Percentiles rank a stretch among this genome's conserved stretches.
phyloP scores from a whole-genome alignment of 208 protist species.

The Trichomonas gallinae region DNA sequence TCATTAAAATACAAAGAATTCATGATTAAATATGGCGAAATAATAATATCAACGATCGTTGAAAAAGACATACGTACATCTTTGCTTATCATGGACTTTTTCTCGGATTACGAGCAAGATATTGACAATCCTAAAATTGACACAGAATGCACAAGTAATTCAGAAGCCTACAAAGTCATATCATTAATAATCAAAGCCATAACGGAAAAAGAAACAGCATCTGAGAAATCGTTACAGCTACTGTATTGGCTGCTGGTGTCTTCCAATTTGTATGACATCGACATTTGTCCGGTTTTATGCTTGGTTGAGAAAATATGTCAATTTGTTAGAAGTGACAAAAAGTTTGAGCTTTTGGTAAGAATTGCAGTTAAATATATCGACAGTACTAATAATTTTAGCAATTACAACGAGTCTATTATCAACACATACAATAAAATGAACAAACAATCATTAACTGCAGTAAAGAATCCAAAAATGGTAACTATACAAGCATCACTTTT shows the following conservation, averaged over 20 bases:
- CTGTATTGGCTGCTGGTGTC: neutral
- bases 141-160: neutral
- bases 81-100: neutral
- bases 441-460: neutral
- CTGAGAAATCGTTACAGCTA: neutral
- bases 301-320: neutral
- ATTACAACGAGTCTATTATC: neutral
- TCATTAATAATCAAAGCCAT: neutral
- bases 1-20: neutral
- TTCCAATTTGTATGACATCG: neutral
- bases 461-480: neutral
- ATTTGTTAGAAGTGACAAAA: neutral
- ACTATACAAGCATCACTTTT: neutral
- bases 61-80: neutral
- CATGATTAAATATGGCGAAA: neutral
- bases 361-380: neutral
- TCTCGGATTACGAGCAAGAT: neutral
- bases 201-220: neutral
- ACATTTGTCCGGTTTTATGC: neutral
- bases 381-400: neutral
- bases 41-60: neutral
- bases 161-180: neutral
- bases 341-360: neutral
- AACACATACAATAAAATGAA: neutral
- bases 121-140: neutral